phyloP scores from a whole-genome alignment of 768 basidiomycete genomes.

The Holtermannia corniformis region DNA sequence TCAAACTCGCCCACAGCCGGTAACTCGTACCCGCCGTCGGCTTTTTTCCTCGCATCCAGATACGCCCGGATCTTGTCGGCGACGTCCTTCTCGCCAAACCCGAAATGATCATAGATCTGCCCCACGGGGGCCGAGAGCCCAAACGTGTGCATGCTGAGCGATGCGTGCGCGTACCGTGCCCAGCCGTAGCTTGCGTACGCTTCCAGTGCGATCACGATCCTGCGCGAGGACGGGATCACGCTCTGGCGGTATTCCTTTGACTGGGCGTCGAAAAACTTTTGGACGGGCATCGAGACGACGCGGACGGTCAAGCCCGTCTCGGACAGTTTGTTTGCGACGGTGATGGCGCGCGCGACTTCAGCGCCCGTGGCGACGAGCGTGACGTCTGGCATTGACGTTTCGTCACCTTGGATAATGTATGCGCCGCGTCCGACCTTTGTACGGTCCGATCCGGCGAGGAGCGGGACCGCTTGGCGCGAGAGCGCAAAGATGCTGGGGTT shows the following conservation, averaged over 20 bases:
- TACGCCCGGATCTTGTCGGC: slow-evolving; percentile 24
- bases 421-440: slow-evolving; percentile 25
- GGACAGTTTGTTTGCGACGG: slow-evolving; percentile 23
- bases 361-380: slow-evolving; percentile 36
- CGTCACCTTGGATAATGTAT: slow-evolving; percentile 28
- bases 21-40: background rate
- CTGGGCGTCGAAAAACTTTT: slow-evolving; percentile 32
- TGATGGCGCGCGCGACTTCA: slow-evolving; percentile 33
- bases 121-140: slow-evolving; percentile 35
- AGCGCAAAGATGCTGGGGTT: slow-evolving; percentile 30
- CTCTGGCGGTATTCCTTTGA: slow-evolving; percentile 19
- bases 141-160: slow-evolving; percentile 37
- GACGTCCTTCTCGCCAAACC: slow-evolving; percentile 33
- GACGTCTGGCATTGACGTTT: slow-evolving; percentile 16
- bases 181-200: slow-evolving; percentile 37
- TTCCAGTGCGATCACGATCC: slow-evolving; percentile 37
- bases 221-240: slow-evolving; percentile 16
- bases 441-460: slow-evolving; percentile 29
- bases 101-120: slow-evolving; percentile 35
- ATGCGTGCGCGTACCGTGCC: slow-evolving; percentile 40
- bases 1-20: slow-evolving; percentile 38
- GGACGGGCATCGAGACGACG: slow-evolving; percentile 39
- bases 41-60: slow-evolving; percentile 7
- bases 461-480: slow-evolving; percentile 33
- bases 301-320: slow-evolving; percentile 16